Base-by-base conservation (phyloP, 352 stramenopile species). In the Blastocystis sp. region DNA sequence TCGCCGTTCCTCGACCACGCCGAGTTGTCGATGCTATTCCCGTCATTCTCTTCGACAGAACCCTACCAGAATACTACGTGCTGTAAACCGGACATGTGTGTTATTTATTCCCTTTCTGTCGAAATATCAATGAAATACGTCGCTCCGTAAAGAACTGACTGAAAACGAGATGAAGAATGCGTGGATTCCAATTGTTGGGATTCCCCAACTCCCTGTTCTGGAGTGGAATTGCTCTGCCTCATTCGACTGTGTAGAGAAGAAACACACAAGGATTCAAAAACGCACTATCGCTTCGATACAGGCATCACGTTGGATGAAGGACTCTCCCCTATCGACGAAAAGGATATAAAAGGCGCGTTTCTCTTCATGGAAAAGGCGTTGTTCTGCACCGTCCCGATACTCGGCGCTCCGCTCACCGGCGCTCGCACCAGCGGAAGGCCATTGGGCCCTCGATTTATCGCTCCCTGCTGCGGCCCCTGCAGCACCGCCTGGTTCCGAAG, bases 21-120 rank as follows among this genome's bases (percentile, higher is more conserved):
- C 9, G 74, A 84, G 21, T 84, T 84, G 45, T 84, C 74, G 66
- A 84, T 69, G 66, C 74, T 84, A 81, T 14, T n/a, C 68, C 24
- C 7, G 38, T 76, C 21, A 84, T 9, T 52, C 34, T 48, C 28
- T 19, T 6, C 40, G 38, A 52, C 4, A n/a, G 14, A 42, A 4
- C 6, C 21, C 19, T 84, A 84, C 74, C 74, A 84, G 24, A 84
- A 84, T 69, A 84, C 74, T 3, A 69, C 28, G 66, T 84, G 74
- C 43, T 62, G 52, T 68, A 84, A 68, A 40, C 57, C 74, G 19
- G 59, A 66, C 74, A 84, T 84, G 17, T 11, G 28, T 64, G 19
- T 52, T 74, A 74, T 74, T 52, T 54, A 48, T 6, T 19, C 21
- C n/a, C 14, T 10, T 28, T 48, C 40, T 11, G 14, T 48, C 21